These are phyloP conservation scores for Rosa multiflora DNA, from an alignment of 306 rosid genomes.

Conservation along the genomic window DNA sequence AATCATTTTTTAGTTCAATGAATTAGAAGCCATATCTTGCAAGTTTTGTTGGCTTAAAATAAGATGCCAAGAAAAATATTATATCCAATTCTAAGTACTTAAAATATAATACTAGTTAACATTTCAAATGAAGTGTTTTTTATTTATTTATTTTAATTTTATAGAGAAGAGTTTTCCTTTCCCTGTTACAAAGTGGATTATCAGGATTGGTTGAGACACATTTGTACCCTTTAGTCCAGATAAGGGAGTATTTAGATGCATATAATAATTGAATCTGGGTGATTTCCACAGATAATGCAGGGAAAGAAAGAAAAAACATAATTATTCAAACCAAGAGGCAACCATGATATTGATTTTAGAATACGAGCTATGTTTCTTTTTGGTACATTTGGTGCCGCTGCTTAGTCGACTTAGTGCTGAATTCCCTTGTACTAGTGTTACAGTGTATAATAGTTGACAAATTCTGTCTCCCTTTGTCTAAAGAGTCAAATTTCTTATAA, in stretches of 20 bases:
- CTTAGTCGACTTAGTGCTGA: not conserved
- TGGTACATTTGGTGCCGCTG: not conserved
- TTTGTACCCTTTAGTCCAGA: not conserved
- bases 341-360: not conserved
- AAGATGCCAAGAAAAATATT: not conserved
- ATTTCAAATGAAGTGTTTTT: not conserved
- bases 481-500: conserved; percentile 19
- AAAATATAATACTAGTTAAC: not conserved
- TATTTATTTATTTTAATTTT: too few species aligned
- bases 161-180: not conserved
- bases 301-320: not conserved
- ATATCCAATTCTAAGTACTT: not conserved
- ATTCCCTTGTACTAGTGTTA: not conserved
- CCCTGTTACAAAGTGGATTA: not conserved
- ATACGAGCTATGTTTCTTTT: not conserved
- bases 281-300: not conserved
- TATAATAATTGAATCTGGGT: not conserved
- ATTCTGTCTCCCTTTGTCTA: conserved; percentile 7
- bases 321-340: not conserved
- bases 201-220: not conserved
- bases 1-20: not conserved
- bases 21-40: not conserved
- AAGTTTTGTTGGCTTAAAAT: not conserved
- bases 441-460: too few species aligned
- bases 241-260: not conserved